These are phyloP conservation scores for Colletotrichum chlorophyti DNA, from an alignment of 2,329 filamentous ascomycete genomes.

Conservation along the genomic window DNA sequence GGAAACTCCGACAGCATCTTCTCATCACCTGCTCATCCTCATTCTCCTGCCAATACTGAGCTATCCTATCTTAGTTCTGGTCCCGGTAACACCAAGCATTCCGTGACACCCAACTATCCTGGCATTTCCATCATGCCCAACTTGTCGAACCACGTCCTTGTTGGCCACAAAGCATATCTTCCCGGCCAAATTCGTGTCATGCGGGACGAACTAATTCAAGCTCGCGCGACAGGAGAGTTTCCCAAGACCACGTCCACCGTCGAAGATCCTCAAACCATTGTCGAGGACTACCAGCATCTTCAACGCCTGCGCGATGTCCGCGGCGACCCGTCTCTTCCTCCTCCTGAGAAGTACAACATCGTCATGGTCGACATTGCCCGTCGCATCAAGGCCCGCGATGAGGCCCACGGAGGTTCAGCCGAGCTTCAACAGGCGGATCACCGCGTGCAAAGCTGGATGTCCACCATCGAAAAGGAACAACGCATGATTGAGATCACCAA, in stretches of 20 bases:
- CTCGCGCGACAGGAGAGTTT: neutral
- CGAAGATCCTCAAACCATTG: neutral
- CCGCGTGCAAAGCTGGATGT: constrained; percentile 24
- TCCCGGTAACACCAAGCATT: fast-evolving
- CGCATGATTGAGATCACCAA: constrained; percentile 27
- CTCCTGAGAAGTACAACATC: constrained; percentile 30
- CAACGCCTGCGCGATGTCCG: neutral
- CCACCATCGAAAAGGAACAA: constrained; percentile 14
- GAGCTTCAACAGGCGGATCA: constrained; percentile 10
- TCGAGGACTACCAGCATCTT: neutral
- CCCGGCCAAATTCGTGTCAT: fast-evolving
- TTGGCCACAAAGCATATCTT: fast-evolving
- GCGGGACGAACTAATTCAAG: fast-evolving
- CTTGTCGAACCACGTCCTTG: neutral
- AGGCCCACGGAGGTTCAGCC: constrained; percentile 30
- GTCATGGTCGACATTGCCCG: constrained; percentile 41
- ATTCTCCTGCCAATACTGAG: neutral
- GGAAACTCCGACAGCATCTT: neutral
- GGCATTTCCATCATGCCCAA: neutral
- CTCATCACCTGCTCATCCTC: neutral
- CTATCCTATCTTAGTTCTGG: neutral
- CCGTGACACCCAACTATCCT: fast-evolving
- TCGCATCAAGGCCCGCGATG: constrained; percentile 44
- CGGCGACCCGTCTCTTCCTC: neutral
- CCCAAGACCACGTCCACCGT: fast-evolving